Conservation (phyloP, 2,329 filamentous ascomycete genomes). For the Penicillium brevicompactum region DNA sequence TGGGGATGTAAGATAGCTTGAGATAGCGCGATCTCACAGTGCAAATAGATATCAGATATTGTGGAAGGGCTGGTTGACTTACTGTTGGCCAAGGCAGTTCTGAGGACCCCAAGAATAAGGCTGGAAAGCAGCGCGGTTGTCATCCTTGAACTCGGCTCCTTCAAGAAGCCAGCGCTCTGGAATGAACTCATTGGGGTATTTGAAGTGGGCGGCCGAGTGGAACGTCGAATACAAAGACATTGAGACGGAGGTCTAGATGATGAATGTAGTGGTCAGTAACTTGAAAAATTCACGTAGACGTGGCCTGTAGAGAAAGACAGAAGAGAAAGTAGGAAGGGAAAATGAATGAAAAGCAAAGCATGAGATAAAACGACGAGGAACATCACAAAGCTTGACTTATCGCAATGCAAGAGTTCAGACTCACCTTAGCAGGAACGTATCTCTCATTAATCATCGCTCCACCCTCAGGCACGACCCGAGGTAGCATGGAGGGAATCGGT, state of each 20-base stretch:
- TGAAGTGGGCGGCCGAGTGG: constrained; percentile 17
- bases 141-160: constrained; percentile 23
- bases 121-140: constrained; percentile 35
- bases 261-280: neutral
- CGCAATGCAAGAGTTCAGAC: constrained; percentile 1
- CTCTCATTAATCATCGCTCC: constrained; percentile 29
- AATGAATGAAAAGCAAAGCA: neutral
- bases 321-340: neutral
- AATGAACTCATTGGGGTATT: constrained; percentile 23
- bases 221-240: constrained; percentile 17
- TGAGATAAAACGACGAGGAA: neutral
- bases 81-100: constrained; percentile 33
- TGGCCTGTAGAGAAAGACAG: neutral
- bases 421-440: constrained; percentile 30
- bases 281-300: neutral
- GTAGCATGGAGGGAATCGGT: constrained; percentile 32
- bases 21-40: neutral
- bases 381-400: no score
- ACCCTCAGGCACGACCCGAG: constrained; percentile 30
- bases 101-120: constrained; percentile 34
- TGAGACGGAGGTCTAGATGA: constrained; percentile 17
- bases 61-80: constrained; percentile 2
- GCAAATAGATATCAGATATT: no score
- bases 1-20: neutral
- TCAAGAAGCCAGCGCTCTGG: constrained; percentile 36